A percentile compares a stretch with the other conserved stretches of the same genome.
Conservation (phyloP, 306 rosid genomes). For the Trifolium subterraneum region DNA sequence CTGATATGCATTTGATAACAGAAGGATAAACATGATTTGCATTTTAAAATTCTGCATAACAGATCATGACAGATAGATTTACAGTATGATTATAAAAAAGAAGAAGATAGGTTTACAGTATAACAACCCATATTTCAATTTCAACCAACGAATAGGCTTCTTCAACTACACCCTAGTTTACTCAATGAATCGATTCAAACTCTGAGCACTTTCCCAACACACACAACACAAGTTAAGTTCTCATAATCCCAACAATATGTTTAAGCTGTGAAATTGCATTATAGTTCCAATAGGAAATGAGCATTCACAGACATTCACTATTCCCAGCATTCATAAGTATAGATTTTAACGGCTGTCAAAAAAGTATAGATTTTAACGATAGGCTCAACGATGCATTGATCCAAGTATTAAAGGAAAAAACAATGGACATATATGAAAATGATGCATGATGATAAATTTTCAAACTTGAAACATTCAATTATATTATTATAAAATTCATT, state of each 20-base stretch:
- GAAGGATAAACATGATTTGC: background rate
- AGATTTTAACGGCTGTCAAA: background rate
- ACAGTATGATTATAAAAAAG: too few species aligned
- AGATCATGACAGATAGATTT: background rate
- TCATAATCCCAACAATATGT: background rate
- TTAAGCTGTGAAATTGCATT: background rate
- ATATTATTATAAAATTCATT: conserved; percentile 17
- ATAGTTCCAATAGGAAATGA: background rate
- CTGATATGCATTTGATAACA: background rate
- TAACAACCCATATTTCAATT: background rate
- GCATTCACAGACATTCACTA: background rate
- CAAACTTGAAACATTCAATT: conserved; percentile 25
- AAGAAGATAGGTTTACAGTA: background rate
- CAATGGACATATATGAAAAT: background rate
- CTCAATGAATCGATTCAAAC: background rate
- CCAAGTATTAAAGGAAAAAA: background rate
- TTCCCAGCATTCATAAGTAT: conserved; percentile 2
- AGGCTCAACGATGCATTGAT: conserved; percentile 15
- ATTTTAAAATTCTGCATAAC: background rate
- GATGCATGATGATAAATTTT: conserved; percentile 13
- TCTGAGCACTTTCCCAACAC: background rate
- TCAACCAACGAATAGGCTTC: background rate
- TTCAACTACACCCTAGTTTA: background rate
- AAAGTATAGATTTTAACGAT: too few species aligned
- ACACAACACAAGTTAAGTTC: background rate